Evolutionary conservation across 2,329 filamentous ascomycete species (phyloP).

Genomic region (Falciphora oryzae): DNA sequence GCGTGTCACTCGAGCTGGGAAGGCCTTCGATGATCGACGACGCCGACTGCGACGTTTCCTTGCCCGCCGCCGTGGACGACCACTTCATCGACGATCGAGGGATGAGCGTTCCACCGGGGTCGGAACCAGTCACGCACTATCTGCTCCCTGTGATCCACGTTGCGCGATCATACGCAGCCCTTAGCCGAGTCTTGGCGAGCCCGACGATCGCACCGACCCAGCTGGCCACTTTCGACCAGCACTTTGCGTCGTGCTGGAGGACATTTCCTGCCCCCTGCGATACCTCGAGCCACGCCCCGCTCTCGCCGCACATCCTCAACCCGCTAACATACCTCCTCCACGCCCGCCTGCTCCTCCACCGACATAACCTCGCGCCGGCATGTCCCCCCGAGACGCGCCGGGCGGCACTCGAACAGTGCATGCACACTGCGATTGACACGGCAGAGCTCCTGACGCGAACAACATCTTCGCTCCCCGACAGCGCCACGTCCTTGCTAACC

Average conservation of each 20-base stretch:
- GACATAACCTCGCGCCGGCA: conserved; percentile 76
- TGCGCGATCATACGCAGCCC: conserved; percentile 67
- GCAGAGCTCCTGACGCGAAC: conserved; percentile 66
- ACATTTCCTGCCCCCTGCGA: conserved; percentile 73
- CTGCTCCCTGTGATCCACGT: conserved; percentile 77
- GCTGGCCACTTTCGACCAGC: conserved; percentile 72
- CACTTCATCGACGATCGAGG: conserved; percentile 61
- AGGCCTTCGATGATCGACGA: conserved; percentile 81
- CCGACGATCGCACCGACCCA: conserved; percentile 60
- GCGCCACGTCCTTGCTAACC: conserved; percentile 69
- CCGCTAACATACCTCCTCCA: conserved; percentile 76
- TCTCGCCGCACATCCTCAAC: conserved; percentile 69
- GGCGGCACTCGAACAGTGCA: conserved; percentile 72
- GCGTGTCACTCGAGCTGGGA: conserved; percentile 73
- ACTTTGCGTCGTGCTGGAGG: conserved; percentile 69
- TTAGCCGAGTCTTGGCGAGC: conserved; percentile 66
- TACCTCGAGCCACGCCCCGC: conserved; percentile 52
- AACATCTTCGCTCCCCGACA: conserved; percentile 52
- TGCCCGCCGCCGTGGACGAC: conserved; percentile 78
- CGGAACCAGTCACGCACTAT: conserved; percentile 58
- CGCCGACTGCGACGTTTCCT: conserved; percentile 75
- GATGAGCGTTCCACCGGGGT: conserved; percentile 44
- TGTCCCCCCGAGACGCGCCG: conserved; percentile 61
- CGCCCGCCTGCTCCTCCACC: conserved; percentile 76
- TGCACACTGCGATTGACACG: conserved; percentile 70